Conservation (phyloP, 2,329 filamentous ascomycete species). For the Fusarium veterinarium region DNA sequence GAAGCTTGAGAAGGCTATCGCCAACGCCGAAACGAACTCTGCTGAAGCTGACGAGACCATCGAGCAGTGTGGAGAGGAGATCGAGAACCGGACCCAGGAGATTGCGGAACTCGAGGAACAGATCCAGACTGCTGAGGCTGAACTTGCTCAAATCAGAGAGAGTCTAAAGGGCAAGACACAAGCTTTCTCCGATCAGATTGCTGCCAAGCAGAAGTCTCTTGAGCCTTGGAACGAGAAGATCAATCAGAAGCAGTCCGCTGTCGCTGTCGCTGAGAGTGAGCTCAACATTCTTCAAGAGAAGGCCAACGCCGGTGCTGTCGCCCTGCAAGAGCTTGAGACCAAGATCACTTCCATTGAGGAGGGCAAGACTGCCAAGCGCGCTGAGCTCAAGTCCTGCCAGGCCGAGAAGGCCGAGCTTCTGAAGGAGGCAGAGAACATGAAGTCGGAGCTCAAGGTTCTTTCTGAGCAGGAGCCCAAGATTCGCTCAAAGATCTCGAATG, state of each 20-base stretch:
- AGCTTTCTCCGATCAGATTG: conserved; percentile 91
- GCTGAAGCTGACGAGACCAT: conserved; percentile 82
- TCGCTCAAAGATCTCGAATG: conserved; percentile 85
- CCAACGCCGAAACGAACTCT: conserved; percentile 78
- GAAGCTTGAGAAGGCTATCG: conserved; percentile 91
- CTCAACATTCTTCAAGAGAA: conserved; percentile 91
- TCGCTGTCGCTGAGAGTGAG: conserved; percentile 94
- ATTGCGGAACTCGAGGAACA: conserved; percentile 80
- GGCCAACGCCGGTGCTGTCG: conserved; percentile 85
- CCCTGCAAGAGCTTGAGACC: conserved; percentile 82
- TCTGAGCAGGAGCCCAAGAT: conserved; percentile 82
- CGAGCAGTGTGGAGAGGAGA: conserved; percentile 80
- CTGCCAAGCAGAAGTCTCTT: conserved; percentile 89
- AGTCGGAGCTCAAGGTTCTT: conserved; percentile 78
- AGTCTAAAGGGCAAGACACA: conserved; percentile 95
- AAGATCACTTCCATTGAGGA: conserved; percentile 82
- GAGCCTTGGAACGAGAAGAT: conserved; percentile 98
- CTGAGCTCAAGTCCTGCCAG: conserved; percentile 81
- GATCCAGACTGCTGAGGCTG: conserved; percentile 82
- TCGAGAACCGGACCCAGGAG: conserved; percentile 80
- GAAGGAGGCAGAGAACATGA: conserved; percentile 78
- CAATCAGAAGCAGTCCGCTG: conserved; percentile 93
- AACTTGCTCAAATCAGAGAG: conserved; percentile 85
- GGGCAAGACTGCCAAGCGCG: conserved; percentile 74
- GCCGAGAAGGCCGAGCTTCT: conserved; percentile 77